Evolutionary conservation across 2,329 filamentous ascomycete species (phyloP).

Genomic region (Plenodomus biglobosus): DNA sequence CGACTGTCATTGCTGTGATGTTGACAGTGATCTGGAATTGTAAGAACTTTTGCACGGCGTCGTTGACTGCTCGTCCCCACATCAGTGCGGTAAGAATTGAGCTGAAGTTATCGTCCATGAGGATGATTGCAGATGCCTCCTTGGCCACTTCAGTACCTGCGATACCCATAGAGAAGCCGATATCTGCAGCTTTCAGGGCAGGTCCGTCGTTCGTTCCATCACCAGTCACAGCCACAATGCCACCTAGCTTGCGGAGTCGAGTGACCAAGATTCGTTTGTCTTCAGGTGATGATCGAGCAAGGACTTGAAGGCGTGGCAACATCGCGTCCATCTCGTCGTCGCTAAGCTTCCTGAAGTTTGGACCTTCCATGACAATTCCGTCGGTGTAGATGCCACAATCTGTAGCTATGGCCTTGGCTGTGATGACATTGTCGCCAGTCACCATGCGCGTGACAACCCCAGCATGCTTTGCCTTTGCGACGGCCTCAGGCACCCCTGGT

Average conservation of each 20-base stretch:
- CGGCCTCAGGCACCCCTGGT: conserved; percentile 69
- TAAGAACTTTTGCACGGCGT: conserved; percentile 46
- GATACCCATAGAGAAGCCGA: conserved; percentile 86
- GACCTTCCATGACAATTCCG: conserved; percentile 74
- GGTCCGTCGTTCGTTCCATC: conserved; percentile 83
- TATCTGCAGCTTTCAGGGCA: conserved; percentile 75
- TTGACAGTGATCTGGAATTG: conserved; percentile 79
- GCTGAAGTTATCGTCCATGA: conserved; percentile 84
- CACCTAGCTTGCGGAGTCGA: conserved; percentile 64
- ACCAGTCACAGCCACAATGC: conserved; percentile 79
- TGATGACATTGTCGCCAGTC: conserved; percentile 77
- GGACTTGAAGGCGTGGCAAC: conserved; percentile 65
- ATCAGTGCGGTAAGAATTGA: conserved; percentile 82
- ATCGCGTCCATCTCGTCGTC: conserved; percentile 57
- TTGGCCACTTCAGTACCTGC: conserved; percentile 81
- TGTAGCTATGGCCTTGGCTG: conserved; percentile 73
- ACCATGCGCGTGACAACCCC: conserved; percentile 85
- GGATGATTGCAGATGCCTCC: conserved; percentile 78
- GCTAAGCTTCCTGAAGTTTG: conserved; percentile 71
- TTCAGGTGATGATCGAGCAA: conserved; percentile 68
- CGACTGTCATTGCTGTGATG: conserved; percentile 82
- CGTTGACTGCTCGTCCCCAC: conserved; percentile 62
- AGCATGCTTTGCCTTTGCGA: conserved; percentile 69
- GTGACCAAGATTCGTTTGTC: conserved; percentile 68
- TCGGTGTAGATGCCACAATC: conserved; percentile 74